These are phyloP conservation scores for Blakeslea trispora DNA, from an alignment of 371 early-diverging fungal species.

Conservation along the genomic window DNA sequence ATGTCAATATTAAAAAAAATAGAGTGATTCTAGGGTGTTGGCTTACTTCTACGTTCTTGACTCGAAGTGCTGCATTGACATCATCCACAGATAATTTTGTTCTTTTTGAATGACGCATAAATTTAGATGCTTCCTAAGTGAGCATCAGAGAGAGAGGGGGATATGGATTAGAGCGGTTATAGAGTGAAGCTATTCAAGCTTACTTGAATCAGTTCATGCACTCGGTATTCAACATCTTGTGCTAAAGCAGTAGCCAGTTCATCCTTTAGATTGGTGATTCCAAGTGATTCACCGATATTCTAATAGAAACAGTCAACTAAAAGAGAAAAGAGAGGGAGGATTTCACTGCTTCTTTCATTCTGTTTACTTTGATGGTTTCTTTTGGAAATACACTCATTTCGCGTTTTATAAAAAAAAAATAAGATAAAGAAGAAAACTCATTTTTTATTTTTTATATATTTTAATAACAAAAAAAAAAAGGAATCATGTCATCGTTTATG, in stretches of 20 bases:
- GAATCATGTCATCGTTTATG: constrained; percentile 6
- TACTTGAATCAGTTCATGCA: constrained; percentile 95
- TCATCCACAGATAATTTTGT: constrained; percentile 89
- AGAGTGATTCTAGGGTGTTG: no score
- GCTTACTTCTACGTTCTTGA: constrained; percentile 94
- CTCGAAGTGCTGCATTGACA: constrained; percentile 94
- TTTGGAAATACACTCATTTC: constrained; percentile 52
- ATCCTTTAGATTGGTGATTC: constrained; percentile 90
- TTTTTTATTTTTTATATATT: neutral
- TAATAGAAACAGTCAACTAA: no score
- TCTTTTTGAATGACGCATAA: constrained; percentile 96
- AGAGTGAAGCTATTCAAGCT: no score
- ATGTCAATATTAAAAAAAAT: no score
- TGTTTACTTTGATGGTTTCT: constrained; percentile 50
- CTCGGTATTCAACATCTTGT: constrained; percentile 96
- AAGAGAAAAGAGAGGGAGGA: no score
- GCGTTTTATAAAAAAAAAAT: neutral
- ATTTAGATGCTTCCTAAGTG: constrained; percentile 92
- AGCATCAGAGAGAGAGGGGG: no score
- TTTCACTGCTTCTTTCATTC: neutral
- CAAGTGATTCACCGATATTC: constrained; percentile 91
- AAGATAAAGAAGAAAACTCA: neutral
- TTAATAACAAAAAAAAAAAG: no score
- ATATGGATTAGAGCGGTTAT: no score
- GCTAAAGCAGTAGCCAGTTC: constrained; percentile 88